Percentiles rank a stretch among this genome's conserved stretches.
These are phyloP conservation scores for Monosporascus sp. DNA, from an alignment of 2,329 filamentous ascomycete genomes.

Conservation along the genomic window DNA sequence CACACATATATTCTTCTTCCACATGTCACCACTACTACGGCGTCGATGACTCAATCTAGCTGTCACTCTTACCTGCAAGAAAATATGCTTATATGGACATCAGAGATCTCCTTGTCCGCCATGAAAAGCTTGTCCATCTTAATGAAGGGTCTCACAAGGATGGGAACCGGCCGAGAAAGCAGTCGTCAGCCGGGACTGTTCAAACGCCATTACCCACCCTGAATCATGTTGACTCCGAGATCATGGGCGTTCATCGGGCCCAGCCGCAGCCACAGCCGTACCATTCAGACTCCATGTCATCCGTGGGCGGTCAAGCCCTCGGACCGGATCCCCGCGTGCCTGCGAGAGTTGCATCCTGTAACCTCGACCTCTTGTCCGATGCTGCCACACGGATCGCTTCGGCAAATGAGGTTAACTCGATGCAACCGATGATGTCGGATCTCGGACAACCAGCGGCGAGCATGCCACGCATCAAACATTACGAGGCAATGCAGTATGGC, in stretches of 20 bases:
- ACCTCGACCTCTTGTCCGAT: slow-evolving; percentile 54
- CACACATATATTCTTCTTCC: slow-evolving; percentile 12
- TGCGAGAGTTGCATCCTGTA: slow-evolving; percentile 45
- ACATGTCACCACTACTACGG: slow-evolving; percentile 11
- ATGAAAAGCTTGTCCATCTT: slow-evolving; percentile 60
- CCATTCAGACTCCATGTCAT: slow-evolving; percentile 34
- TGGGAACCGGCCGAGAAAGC: slow-evolving; percentile 43
- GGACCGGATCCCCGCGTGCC: slow-evolving; percentile 43
- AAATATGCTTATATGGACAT: slow-evolving; percentile 55
- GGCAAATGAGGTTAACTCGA: slow-evolving; percentile 48
- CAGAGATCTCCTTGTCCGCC: slow-evolving; percentile 58
- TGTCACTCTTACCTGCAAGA: slow-evolving; percentile 14
- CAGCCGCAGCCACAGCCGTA: slow-evolving; percentile 32
- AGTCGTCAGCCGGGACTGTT: slow-evolving; percentile 40
- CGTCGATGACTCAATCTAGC: slow-evolving; percentile 7
- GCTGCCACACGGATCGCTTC: slow-evolving; percentile 49
- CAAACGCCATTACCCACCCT: slow-evolving; percentile 44
- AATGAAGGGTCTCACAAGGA: slow-evolving; percentile 53
- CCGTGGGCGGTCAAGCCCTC: slow-evolving; percentile 33
- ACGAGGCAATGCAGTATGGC: slow-evolving; percentile 42
- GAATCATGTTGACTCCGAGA: slow-evolving; percentile 40
- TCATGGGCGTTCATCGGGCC: slow-evolving; percentile 37
- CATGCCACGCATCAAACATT: slow-evolving; percentile 43
- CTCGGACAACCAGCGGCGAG: slow-evolving; percentile 35
- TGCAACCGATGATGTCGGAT: slow-evolving; percentile 45